Evolutionary conservation across 1,139 yeast genomes (phyloP), one percentile per base, ranked within the genome.

Genomic region (Citeromyces siamensis): DNA sequence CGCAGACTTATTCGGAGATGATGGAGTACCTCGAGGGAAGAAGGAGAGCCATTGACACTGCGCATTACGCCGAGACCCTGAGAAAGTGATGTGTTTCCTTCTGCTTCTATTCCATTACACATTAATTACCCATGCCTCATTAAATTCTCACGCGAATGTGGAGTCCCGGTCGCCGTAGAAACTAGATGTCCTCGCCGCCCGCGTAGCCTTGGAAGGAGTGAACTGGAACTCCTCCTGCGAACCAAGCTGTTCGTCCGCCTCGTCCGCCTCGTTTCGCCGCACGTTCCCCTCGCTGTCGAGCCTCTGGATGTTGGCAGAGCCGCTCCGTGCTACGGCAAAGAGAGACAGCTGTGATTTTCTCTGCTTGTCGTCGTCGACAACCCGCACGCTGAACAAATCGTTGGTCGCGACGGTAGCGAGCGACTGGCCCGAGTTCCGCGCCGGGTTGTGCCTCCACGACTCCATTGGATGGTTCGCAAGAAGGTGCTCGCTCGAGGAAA

Each of bases 1-100:
- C 96, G 6, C 84, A 82, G 55, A 75, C 94, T 1, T 86, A 86
- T 53, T 70, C 78, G 18, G 96, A 86, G 56, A 86, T 86, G 94
- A 85, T 86, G 78, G 82, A 77, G 49, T 86, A 81, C 52, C 68
- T 86, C 20, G 88, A 81, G 50, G 96, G 94, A 26, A 74, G 94
- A 59, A 77, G 96, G 64, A 75, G 93, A 59, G 94, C 95, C 3
- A 68, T 66, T 37, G 93, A 80, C 40, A 84, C 95, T 18, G 88
- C 90, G 34, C 66, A 68, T 40, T 84, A 67, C 51, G 83, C 77
- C 8, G 68, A 64, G 39, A 62, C 59, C 42, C 43, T 59, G 31
- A 26, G 8, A 26, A 6, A 3, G 16, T 26, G 31, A 26, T 14
- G 22, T 32, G 8, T 9, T 5, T 32, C 19, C 8, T 4, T 13